Percentiles rank a stretch among this genome's conserved stretches.
Evolutionary conservation across 257 asterid genomes (phyloP).

Genomic region (Solanum chmielewskii): DNA sequence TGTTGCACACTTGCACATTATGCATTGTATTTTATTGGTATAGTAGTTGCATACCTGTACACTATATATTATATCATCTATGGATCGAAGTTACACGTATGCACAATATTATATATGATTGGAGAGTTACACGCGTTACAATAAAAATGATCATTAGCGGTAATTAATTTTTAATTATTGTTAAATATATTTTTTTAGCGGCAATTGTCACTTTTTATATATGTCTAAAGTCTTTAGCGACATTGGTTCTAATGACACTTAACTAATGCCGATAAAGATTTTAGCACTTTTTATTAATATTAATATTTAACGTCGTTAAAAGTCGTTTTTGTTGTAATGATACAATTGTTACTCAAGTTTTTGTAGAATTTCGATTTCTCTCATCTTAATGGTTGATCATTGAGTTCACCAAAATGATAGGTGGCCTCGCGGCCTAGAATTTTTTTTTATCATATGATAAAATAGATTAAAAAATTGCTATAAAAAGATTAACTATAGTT

Average conservation of each 20-base stretch:
- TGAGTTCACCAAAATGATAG: background rate
- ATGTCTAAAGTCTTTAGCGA: no score
- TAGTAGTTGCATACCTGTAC: background rate
- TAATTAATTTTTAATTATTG: no score
- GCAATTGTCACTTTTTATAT: no score
- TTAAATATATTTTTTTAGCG: no score
- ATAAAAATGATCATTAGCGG: no score
- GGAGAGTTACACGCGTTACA: no score
- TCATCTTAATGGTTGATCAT: background rate
- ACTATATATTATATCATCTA: no score
- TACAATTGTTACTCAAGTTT: background rate
- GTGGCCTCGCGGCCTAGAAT: background rate
- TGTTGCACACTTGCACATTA: background rate
- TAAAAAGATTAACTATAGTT: background rate
- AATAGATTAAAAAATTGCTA: background rate
- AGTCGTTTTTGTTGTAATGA: rapidly evolving
- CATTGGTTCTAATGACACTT: no score
- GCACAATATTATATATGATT: background rate
- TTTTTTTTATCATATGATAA: background rate
- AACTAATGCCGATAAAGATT: rapidly evolving
- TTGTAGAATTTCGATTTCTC: background rate
- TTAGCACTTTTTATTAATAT: no score
- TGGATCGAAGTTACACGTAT: no score
- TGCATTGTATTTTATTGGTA: background rate
- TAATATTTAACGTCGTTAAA: no score